Evolutionary conservation across 768 basidiomycete species (phyloP).

Genomic region (Mrakia frigida): DNA sequence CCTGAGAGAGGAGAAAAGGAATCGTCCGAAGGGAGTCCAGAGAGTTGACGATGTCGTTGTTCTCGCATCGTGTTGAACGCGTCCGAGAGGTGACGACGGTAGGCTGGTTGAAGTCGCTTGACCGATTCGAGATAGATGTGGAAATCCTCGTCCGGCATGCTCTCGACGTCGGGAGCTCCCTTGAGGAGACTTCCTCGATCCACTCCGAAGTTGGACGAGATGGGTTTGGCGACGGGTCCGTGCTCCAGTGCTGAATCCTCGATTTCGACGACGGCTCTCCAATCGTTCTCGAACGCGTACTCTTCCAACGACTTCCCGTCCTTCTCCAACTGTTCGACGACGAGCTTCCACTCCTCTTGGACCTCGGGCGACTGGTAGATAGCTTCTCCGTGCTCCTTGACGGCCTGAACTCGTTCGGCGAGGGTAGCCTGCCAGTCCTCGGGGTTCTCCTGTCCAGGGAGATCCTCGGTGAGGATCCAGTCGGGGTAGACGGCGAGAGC

Average conservation of each 20-base stretch:
- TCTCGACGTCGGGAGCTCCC: constrained; percentile 23
- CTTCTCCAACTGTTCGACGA: constrained; percentile 1
- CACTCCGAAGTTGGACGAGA: constrained; percentile 5
- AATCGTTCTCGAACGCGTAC: background rate
- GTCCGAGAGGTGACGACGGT: constrained; percentile 25
- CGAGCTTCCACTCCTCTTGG: background rate
- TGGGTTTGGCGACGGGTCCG: background rate
- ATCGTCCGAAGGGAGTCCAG: constrained; percentile 12
- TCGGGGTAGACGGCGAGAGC: constrained; percentile 5
- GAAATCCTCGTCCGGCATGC: constrained; percentile 27
- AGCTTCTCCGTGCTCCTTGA: background rate
- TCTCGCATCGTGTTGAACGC: constrained; percentile 9
- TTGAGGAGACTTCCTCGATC: background rate
- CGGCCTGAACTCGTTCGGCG: background rate
- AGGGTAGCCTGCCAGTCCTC: background rate
- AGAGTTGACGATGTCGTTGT: constrained; percentile 8
- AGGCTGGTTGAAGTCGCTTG: constrained; percentile 28
- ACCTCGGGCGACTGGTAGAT: background rate
- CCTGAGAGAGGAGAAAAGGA: background rate
- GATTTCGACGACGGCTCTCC: background rate
- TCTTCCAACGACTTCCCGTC: constrained; percentile 3
- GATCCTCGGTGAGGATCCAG: background rate
- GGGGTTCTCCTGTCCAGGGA: background rate
- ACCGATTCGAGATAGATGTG: constrained; percentile 17
- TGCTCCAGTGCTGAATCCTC: background rate